Evolutionary conservation across 148 eudicot species (phyloP).

Genomic region (Limonium bicolor): DNA sequence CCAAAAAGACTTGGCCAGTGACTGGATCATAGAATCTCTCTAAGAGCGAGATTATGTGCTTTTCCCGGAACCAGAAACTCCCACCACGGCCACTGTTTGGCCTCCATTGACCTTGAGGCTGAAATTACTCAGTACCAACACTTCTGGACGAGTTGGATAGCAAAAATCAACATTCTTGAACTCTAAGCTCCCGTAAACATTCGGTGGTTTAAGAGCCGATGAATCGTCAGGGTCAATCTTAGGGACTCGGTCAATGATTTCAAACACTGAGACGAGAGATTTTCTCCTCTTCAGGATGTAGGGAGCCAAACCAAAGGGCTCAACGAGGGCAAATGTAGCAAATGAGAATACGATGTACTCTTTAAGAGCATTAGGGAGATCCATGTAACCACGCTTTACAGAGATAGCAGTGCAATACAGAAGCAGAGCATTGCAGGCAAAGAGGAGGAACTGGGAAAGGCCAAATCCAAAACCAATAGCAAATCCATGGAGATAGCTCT

Average conservation of each 20-base stretch:
- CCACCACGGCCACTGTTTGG: slow-evolving; percentile 95
- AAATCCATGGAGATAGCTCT: slow-evolving; percentile 90
- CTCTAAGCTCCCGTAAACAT: slow-evolving; percentile 91
- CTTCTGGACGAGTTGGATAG: slow-evolving; percentile 83
- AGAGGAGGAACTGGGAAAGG: slow-evolving; percentile 90
- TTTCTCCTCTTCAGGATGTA: slow-evolving; percentile 92
- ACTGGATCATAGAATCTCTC: slow-evolving; percentile 92
- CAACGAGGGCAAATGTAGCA: slow-evolving; percentile 95
- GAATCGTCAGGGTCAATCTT: slow-evolving; percentile 85
- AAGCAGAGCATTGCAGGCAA: slow-evolving; percentile 87
- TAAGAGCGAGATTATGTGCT: slow-evolving; percentile 91
- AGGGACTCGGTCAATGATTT: slow-evolving; percentile 85
- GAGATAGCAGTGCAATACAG: slow-evolving; percentile 76
- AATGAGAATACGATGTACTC: slow-evolving; percentile 97
- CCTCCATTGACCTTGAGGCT: slow-evolving; percentile 87
- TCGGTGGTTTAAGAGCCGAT: slow-evolving; percentile 81
- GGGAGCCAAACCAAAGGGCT: slow-evolving; percentile 98
- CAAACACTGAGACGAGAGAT: slow-evolving; percentile 82
- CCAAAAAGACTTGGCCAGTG: slow-evolving; percentile 77
- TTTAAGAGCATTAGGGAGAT: slow-evolving; percentile 71
- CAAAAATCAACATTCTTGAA: slow-evolving; percentile 75
- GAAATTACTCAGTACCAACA: slow-evolving; percentile 80
- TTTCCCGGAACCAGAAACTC: slow-evolving; percentile 96
- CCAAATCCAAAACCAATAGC: slow-evolving; percentile 93
- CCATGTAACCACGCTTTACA: slow-evolving; percentile 42